phyloP scores from a whole-genome alignment of 2,329 filamentous ascomycete species.

The Microdochium paspali region DNA sequence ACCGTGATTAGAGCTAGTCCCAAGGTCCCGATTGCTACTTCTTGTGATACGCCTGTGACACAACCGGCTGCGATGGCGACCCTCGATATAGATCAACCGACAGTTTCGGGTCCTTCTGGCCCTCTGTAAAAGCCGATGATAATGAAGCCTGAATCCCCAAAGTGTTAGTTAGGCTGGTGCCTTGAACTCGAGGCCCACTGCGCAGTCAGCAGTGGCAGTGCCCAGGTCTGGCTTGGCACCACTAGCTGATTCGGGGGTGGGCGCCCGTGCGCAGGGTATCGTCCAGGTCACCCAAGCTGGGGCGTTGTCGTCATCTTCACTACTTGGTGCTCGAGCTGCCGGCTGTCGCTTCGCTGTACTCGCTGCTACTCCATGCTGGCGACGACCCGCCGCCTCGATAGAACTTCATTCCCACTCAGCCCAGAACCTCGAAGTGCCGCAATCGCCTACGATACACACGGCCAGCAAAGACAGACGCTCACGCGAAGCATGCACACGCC shows the following conservation, averaged over 20 bases:
- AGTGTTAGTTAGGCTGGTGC: not conserved
- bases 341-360: not conserved
- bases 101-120: no score
- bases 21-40: no score
- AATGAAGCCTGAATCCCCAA: no score
- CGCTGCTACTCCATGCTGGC: not conserved
- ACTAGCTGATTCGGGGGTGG: not conserved
- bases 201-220: not conserved
- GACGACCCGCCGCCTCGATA: not conserved
- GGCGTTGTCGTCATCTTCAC: not conserved
- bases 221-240: not conserved
- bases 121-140: no score
- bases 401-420: not conserved
- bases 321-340: not conserved
- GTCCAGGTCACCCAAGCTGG: not conserved
- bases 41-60: no score
- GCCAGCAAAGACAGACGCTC: no score
- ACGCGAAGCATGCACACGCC: not conserved
- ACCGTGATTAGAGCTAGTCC: no score
- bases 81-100: no score
- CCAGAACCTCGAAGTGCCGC: not conserved
- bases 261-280: not conserved
- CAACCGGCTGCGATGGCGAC: no score
- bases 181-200: not conserved
- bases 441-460: not conserved